Evolutionary conservation across 768 basidiomycete genomes (phyloP).

Genomic region (Erythrobasidium yunnanense): DNA sequence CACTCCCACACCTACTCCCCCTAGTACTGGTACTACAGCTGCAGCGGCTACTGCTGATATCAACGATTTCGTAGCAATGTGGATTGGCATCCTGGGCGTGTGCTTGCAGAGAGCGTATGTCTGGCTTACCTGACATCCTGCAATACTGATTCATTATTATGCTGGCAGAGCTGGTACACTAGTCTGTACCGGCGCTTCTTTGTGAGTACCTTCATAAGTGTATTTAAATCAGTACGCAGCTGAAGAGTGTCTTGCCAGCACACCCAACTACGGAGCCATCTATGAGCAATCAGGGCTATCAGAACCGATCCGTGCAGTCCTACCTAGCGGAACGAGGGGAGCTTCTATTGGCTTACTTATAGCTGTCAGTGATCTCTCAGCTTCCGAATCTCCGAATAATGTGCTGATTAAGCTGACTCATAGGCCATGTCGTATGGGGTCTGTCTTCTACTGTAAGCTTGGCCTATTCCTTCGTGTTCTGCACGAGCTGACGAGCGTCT

Average conservation of each 20-base stretch:
- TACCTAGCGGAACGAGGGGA: not conserved
- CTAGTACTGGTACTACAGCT: not conserved
- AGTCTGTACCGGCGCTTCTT: not conserved
- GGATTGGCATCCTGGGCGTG: not conserved
- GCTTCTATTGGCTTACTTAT: not conserved
- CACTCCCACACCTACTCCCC: not conserved
- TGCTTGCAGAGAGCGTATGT: conserved; percentile 9
- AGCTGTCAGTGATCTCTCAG: not conserved
- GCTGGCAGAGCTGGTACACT: not conserved
- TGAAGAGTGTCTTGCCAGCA: not conserved
- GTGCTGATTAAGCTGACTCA: not conserved
- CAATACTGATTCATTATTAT: not conserved
- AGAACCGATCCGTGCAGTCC: not conserved
- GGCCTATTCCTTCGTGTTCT: not conserved
- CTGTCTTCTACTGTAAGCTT: not conserved
- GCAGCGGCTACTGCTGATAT: not conserved
- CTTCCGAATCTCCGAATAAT: not conserved
- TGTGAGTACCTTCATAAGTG: not conserved
- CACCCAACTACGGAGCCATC: not conserved
- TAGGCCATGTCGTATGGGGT: not conserved
- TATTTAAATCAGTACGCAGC: not conserved
- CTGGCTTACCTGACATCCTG: not conserved
- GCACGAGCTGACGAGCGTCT: not conserved
- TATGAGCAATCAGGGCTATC: not conserved
- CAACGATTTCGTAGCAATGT: conserved; percentile 9